These are phyloP conservation scores for Cutaneotrichosporon sp. DNA, from an alignment of 1,284 basidiomycete species.

Conservation along the genomic window DNA sequence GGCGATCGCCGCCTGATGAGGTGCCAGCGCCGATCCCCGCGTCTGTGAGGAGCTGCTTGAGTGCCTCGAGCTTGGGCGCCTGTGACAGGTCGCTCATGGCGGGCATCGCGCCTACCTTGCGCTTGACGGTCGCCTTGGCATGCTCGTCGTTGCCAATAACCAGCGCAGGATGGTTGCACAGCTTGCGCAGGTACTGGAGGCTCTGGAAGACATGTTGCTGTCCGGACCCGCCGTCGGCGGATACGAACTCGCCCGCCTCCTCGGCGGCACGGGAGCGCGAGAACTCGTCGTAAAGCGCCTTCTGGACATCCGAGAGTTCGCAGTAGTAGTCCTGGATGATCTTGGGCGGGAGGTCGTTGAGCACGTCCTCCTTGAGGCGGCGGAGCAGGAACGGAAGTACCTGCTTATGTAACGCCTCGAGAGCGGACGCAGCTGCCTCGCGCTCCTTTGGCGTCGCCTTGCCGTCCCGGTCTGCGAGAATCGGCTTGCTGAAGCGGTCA, in stretches of 20 bases:
- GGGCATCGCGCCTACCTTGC: slow-evolving; percentile 56
- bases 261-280: slow-evolving; percentile 72
- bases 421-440: slow-evolving; percentile 90
- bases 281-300: slow-evolving; percentile 89
- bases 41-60: slow-evolving; percentile 87
- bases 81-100: slow-evolving; percentile 75
- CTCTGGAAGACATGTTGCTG: slow-evolving; percentile 94
- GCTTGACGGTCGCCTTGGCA: slow-evolving; percentile 64
- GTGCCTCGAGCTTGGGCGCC: slow-evolving; percentile 89
- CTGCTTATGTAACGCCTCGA: slow-evolving; percentile 97
- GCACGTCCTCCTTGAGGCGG: slow-evolving; percentile 94
- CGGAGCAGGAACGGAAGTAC: slow-evolving; percentile 97
- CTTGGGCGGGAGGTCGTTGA: slow-evolving; percentile 95
- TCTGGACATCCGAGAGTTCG: slow-evolving; percentile 91
- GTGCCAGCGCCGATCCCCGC: slow-evolving; percentile 78
- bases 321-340: slow-evolving; percentile 99
- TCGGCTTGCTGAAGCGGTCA: slow-evolving; percentile 93
- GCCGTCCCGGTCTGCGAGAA: slow-evolving; percentile 89
- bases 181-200: slow-evolving; percentile 92
- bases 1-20: slow-evolving; percentile 50
- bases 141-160: slow-evolving; percentile 70
- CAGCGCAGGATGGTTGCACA: slow-evolving; percentile 95
- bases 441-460: slow-evolving; percentile 82
- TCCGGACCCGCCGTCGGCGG: slow-evolving; percentile 50
- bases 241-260: slow-evolving; percentile 65